Base-by-base conservation (phyloP, 2,329 filamentous ascomycete species). In the Hypoxylon sp. region DNA sequence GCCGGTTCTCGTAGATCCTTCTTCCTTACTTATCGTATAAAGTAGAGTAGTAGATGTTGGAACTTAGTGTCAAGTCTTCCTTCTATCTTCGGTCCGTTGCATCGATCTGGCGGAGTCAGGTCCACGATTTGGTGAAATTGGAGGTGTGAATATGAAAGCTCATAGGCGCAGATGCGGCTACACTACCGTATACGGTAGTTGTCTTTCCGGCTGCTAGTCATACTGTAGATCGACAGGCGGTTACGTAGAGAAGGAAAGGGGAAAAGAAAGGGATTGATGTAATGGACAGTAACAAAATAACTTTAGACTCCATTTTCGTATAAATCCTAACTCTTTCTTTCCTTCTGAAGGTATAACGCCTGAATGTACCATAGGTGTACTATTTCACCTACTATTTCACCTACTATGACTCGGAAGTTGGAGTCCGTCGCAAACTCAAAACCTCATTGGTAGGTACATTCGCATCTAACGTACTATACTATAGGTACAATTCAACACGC, bases 171-270 rank as follows among this genome's bases (percentile, higher is more conserved):
- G 60, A 47, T 61, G 56, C 17, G 60, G 42, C 60, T 60, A 57
- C 39, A 53, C 50, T 22, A 51, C n/a, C n/a, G n/a, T n/a, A n/a
- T n/a, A n/a, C n/a, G n/a, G n/a, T 51, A 22, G 42, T 33, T 60
- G 10, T 58, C 54, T 58, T 70, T 51, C 51, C 67, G 63, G 67
- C 58, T 53, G 29, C 46, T 66, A 58, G 48, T 62, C 50, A 31
- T 31, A 31, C 29, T 31, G 57, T 53, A 66, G 66, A 65, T 66
- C 57, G 48, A 60, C 26, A 51, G 39, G 39, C 17, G 17, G 19
- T 44, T 44, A n/a, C n/a, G 19, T 44, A n/a, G 14, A 37, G 35
- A 14, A 19, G n/a, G 3, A n/a, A 5, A 19, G 22, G 6, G 22
- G 6, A 19, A 6, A n/a, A 5, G 17, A 22, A 22, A 11, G 5